Evolutionary conservation across 495 filamentous ascomycete species (phyloP).

Genomic region (Apodospora peruviana): DNA sequence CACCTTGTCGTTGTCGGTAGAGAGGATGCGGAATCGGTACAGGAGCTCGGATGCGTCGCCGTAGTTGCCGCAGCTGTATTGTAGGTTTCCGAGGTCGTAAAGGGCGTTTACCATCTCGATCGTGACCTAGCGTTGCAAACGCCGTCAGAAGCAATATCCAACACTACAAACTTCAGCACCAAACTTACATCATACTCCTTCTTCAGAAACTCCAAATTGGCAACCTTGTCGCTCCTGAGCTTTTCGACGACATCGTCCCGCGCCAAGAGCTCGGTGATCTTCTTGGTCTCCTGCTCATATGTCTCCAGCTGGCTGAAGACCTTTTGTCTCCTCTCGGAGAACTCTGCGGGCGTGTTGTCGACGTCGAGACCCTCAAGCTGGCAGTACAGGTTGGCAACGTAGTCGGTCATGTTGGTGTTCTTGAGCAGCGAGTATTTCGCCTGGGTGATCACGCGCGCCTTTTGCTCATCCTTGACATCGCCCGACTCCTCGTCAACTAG

Average conservation of each 20-base stretch:
- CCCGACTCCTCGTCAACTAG: constrained; percentile 48
- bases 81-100: constrained; percentile 90
- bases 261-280: constrained; percentile 76
- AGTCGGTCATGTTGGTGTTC: constrained; percentile 97
- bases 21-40: constrained; percentile 94
- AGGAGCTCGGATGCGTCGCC: constrained; percentile 78
- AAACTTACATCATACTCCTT: constrained; percentile 74
- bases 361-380: constrained; percentile 76
- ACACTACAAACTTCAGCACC: neutral
- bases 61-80: constrained; percentile 95
- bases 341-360: constrained; percentile 74
- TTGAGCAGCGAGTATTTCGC: constrained; percentile 89
- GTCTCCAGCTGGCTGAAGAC: constrained; percentile 74
- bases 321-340: constrained; percentile 78
- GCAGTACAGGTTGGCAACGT: constrained; percentile 81
- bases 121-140: constrained; percentile 53
- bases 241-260: constrained; percentile 82
- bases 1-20: constrained; percentile 96
- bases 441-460: constrained; percentile 63
- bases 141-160: constrained; percentile 9
- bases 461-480: constrained; percentile 47
- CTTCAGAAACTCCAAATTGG: constrained; percentile 93
- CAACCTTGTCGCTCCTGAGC: constrained; percentile 89
- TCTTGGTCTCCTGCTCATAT: constrained; percentile 76
- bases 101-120: constrained; percentile 90